Conservation (phyloP, 192 early-diverging fungal species). For the Linnemannia hyalina region DNA sequence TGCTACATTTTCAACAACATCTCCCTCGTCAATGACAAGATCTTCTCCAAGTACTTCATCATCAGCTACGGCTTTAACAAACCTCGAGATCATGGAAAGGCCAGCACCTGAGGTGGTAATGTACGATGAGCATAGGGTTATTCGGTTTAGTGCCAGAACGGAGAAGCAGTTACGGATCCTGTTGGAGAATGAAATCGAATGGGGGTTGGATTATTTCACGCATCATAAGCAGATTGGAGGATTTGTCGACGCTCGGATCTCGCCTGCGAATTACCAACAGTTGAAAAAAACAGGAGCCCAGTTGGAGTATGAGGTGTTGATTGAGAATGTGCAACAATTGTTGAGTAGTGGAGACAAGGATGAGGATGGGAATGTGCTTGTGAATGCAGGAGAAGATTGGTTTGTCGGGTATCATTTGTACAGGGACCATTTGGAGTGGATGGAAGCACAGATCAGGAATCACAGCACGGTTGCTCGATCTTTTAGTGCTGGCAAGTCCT, state of each 20-base stretch:
- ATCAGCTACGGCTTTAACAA: no score
- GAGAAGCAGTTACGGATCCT: slow-evolving; percentile 21
- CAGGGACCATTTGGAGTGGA: slow-evolving; percentile 18
- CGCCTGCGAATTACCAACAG: slow-evolving; percentile 5
- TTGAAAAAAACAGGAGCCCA: background rate
- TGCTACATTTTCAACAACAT: background rate
- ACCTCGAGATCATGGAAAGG: no score
- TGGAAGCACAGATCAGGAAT: slow-evolving; percentile 11
- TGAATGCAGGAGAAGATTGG: background rate
- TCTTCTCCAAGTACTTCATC: background rate
- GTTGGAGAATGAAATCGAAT: background rate
- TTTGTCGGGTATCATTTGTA: slow-evolving; percentile 29
- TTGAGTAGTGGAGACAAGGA: background rate
- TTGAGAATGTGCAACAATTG: slow-evolving; percentile 57
- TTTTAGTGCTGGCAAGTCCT: slow-evolving; percentile 22
- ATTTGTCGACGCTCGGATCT: no score
- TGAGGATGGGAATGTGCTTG: background rate
- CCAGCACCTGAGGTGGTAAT: background rate
- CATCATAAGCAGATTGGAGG: slow-evolving; percentile 40
- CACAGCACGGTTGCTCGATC: background rate
- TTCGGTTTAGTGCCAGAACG: slow-evolving; percentile 42
- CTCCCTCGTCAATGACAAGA: background rate
- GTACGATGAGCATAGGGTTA: slow-evolving; percentile 43
- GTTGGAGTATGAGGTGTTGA: slow-evolving; percentile 35
- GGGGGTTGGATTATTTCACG: slow-evolving; percentile 23